phyloP scores from a whole-genome alignment of 169 alveolate species.

The Besnoitia besnoiti region DNA sequence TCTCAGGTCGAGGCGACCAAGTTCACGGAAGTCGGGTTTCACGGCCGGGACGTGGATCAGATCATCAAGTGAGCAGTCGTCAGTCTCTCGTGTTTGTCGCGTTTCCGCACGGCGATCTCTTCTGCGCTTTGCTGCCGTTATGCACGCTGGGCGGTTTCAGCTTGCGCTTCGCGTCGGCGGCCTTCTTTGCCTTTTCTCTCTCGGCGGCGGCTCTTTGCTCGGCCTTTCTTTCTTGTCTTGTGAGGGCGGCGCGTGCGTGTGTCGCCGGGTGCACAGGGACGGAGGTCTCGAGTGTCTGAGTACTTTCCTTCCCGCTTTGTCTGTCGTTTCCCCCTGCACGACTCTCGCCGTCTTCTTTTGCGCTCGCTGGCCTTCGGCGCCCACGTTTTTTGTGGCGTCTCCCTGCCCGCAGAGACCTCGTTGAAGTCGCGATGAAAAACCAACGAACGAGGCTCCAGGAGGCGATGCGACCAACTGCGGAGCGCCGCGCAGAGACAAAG shows the following conservation, averaged over 20 bases:
- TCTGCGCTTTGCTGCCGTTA: too few species aligned
- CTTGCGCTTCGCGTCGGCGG: too few species aligned
- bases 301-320: not conserved
- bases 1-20: constrained; percentile 88
- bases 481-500: constrained; percentile 75
- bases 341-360: too few species aligned
- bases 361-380: not conserved
- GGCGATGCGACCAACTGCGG: constrained; percentile 73
- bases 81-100: too few species aligned
- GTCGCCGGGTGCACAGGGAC: not conserved
- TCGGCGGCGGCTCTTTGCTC: not conserved
- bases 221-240: not conserved
- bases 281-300: not conserved
- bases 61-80: constrained; percentile 80
- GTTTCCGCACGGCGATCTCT: too few species aligned
- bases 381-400: not conserved
- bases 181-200: not conserved
- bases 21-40: constrained; percentile 93
- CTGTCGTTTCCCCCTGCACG: too few species aligned
- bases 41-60: constrained; percentile 89
- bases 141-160: too few species aligned
- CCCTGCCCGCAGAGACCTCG: constrained; percentile 58
- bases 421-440: constrained; percentile 69
- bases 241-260: too few species aligned
- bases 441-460: constrained; percentile 66